Conservation (phyloP, 1,284 basidiomycete genomes). For the Testicularia cyperi region DNA sequence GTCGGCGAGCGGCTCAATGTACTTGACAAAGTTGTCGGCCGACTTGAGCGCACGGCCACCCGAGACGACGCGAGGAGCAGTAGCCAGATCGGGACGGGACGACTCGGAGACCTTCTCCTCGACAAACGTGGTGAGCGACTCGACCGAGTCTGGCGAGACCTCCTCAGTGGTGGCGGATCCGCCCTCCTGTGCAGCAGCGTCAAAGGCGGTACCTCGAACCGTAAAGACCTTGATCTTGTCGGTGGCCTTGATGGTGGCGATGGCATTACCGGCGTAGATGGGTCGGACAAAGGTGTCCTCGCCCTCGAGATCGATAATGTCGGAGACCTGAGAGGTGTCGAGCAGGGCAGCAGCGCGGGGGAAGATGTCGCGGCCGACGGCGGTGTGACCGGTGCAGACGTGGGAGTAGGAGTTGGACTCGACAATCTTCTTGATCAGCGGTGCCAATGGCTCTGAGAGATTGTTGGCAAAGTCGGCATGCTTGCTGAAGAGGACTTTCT, state of each 20-base stretch:
- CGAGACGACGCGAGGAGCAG: conserved; percentile 85
- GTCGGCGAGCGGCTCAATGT: conserved; percentile 90
- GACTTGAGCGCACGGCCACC: conserved; percentile 95
- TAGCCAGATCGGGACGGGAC: conserved; percentile 87
- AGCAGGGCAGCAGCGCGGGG: conserved; percentile 85
- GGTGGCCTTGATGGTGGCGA: conserved; percentile 82
- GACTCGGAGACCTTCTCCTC: conserved; percentile 85
- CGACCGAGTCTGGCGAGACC: conserved; percentile 70
- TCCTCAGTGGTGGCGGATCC: conserved; percentile 68
- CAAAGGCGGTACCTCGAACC: conserved; percentile 90
- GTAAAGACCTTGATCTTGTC: conserved; percentile 90
- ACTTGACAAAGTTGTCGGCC: conserved; percentile 84
- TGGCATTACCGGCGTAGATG: conserved; percentile 98
- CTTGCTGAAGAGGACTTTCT: conserved; percentile 60
- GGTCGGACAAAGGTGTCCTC: conserved; percentile 84
- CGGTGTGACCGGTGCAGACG: conserved; percentile 78
- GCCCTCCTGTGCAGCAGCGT: conserved; percentile 66
- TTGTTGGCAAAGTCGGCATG: conserved; percentile 63
- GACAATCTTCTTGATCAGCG: conserved; percentile 64
- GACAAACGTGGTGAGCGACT: conserved; percentile 69
- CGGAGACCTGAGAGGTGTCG: conserved; percentile 72
- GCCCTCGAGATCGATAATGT: conserved; percentile 82
- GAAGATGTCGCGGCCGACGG: conserved; percentile 72
- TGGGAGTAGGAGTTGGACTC: conserved; percentile 71
- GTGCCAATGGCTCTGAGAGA: conserved; percentile 63